Conservation (phyloP, 331 rosid species). For the Quercus lobata region DNA sequence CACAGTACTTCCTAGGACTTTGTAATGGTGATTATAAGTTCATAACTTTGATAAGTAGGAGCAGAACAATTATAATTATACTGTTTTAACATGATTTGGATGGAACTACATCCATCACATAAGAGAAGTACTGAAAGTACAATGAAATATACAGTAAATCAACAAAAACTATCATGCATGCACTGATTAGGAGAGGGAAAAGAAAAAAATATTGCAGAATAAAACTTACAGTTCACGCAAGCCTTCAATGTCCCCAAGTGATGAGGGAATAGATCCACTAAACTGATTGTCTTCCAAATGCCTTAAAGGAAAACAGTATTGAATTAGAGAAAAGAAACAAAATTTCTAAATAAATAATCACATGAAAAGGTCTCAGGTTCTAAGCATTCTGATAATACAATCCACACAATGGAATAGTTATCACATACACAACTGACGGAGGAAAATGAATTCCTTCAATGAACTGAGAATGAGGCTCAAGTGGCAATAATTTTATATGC, state of each 20-base stretch:
- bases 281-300: conserved; percentile 83
- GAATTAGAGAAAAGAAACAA: conserved; percentile 1
- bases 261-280: conserved; percentile 70
- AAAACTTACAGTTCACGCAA: conserved; percentile 78
- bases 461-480: not conserved
- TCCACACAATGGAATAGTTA: not conserved
- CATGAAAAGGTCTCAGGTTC: conserved; percentile 19
- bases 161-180: not conserved
- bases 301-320: conserved; percentile 36
- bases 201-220: not conserved
- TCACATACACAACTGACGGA: not conserved
- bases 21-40: not conserved
- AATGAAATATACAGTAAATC: not conserved
- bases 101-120: not conserved
- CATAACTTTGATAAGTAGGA: not conserved
- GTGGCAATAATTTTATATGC: not conserved
- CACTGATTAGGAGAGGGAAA: conserved; percentile 3
- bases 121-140: not conserved
- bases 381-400: conserved; percentile 15
- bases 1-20: not conserved
- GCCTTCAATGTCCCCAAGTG: conserved; percentile 55
- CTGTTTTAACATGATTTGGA: not conserved
- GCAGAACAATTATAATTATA: not conserved
- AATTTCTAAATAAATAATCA: conserved; percentile 1
- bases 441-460: conserved; percentile 5